phyloP scores from a whole-genome alignment of 345 rosid genomes.

The Gossypium thurberi region DNA sequence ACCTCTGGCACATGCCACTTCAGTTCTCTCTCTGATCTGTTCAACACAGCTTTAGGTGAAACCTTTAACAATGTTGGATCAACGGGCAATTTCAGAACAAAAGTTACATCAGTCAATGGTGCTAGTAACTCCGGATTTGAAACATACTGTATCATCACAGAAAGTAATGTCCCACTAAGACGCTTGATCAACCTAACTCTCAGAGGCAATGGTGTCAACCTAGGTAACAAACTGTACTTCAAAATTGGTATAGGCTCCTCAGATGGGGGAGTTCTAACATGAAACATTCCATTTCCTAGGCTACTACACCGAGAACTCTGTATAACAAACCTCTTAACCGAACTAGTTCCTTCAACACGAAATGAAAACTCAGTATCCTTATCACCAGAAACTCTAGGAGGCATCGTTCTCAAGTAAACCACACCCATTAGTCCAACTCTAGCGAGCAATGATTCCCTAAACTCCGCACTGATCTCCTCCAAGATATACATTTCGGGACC shows the following conservation, averaged over 20 bases:
- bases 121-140: slow-evolving; percentile 68
- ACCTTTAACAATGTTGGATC: slow-evolving; percentile 94
- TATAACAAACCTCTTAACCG: slow-evolving; percentile 72
- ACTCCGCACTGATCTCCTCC: slow-evolving; percentile 87
- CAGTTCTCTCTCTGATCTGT: slow-evolving; percentile 77
- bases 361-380: slow-evolving; percentile 92
- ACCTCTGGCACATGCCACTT: slow-evolving; percentile 91
- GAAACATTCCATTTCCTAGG: slow-evolving; percentile 82
- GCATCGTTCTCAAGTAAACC: slow-evolving; percentile 76
- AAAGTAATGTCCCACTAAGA: slow-evolving; percentile 83
- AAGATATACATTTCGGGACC: slow-evolving; percentile 90
- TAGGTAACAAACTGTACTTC: slow-evolving; percentile 85
- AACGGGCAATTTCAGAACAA: slow-evolving; percentile 79
- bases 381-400: slow-evolving; percentile 62
- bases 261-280: slow-evolving; percentile 81
- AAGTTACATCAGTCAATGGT: slow-evolving; percentile 67
- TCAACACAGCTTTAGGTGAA: slow-evolving; percentile 82
- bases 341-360: slow-evolving; percentile 60
- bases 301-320: slow-evolving; percentile 74
- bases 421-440: slow-evolving; percentile 91
- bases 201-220: slow-evolving; percentile 77
- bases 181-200: slow-evolving; percentile 81
- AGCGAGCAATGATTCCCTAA: slow-evolving; percentile 89
- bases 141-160: slow-evolving; percentile 94
- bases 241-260: slow-evolving; percentile 85